Percentiles rank a stretch among this genome's conserved stretches.
phyloP scores from a whole-genome alignment of 176 grass and related monocot genomes.

The Panicum miliaceum region DNA sequence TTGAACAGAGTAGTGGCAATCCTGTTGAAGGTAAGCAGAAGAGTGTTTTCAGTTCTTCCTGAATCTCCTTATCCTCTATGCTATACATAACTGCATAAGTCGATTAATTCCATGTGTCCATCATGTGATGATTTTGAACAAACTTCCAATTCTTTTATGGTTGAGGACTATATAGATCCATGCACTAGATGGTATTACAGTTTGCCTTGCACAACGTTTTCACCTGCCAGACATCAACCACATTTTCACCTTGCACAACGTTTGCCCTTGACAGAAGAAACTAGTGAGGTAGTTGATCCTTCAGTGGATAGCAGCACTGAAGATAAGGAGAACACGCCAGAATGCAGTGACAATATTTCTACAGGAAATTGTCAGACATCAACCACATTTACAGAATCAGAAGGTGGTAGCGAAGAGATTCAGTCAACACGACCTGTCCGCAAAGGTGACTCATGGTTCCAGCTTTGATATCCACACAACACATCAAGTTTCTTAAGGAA shows the following conservation, averaged over 20 bases:
- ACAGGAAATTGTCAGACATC: constrained; percentile 53
- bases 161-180: not conserved
- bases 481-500: constrained; percentile 16
- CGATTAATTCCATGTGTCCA: not conserved
- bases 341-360: constrained; percentile 45
- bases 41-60: constrained; percentile 2
- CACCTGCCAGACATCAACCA: not conserved
- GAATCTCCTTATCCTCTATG: constrained; percentile 16
- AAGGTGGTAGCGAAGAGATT: constrained; percentile 58
- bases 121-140: constrained; percentile 12
- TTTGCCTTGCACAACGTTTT: constrained; percentile 23
- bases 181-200: not conserved
- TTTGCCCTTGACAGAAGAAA: constrained; percentile 53
- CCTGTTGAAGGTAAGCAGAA: constrained; percentile 55
- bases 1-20: constrained; percentile 27
- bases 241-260: not conserved
- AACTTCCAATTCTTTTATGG: not conserved
- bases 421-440: constrained; percentile 39
- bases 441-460: constrained; percentile 55
- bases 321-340: constrained; percentile 41
- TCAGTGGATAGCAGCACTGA: constrained; percentile 41
- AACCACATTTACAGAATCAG: constrained; percentile 34
- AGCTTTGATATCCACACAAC: not conserved
- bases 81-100: not conserved
- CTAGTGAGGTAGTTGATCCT: constrained; percentile 61